Percentiles rank a stretch among this genome's conserved stretches.
Evolutionary conservation across 169 alveolate species (phyloP).

Genomic region (Eimeria sp.): DNA sequence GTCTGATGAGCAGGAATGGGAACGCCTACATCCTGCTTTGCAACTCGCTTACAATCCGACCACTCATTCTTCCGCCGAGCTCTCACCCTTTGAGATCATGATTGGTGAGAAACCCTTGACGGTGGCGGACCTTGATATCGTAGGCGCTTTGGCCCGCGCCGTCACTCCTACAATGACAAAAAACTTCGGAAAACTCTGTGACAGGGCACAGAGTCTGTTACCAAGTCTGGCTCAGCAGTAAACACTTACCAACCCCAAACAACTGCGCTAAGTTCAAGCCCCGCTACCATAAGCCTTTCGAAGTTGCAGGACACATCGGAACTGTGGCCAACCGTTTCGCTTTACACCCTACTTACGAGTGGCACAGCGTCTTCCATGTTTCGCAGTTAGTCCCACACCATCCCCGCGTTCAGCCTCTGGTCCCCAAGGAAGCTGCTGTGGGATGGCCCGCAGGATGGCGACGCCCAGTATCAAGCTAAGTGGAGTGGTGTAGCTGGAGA

Average conservation of each 20-base stretch:
- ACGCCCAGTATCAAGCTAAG: not conserved
- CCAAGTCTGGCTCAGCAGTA: no score
- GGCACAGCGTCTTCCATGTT: not conserved
- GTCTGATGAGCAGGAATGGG: not conserved
- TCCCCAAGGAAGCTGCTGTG: not conserved
- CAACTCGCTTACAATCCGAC: not conserved
- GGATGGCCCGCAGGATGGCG: not conserved
- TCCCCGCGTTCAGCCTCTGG: not conserved
- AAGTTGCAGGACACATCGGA: not conserved
- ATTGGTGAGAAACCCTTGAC: not conserved
- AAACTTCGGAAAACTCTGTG: not conserved
- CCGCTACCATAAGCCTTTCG: not conserved
- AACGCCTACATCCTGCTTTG: not conserved
- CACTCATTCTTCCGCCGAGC: not conserved
- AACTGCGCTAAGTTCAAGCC: not conserved
- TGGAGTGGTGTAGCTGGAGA: not conserved
- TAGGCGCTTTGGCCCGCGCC: not conserved
- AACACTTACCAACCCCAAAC: not conserved
- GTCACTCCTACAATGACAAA: not conserved
- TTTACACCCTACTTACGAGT: not conserved
- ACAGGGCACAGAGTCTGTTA: not conserved
- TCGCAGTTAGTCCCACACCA: not conserved
- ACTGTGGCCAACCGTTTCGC: not conserved
- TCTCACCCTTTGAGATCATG: not conserved
- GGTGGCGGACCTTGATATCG: not conserved